Evolutionary conservation across 495 filamentous ascomycete genomes (phyloP).

Genomic region (Aspergillus sparsus): DNA sequence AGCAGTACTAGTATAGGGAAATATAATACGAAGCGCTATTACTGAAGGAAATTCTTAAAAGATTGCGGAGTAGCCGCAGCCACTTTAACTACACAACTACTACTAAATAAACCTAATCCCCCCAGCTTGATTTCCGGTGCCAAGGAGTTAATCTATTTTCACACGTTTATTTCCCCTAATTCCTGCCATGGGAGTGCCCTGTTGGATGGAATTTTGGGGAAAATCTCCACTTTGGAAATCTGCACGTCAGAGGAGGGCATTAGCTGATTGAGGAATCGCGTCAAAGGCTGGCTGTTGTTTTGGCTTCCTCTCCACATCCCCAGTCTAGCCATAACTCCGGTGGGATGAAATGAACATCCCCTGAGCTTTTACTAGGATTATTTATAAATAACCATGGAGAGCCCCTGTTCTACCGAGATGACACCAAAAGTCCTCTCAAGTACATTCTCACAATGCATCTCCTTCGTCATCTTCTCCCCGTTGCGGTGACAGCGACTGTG

Average conservation of each 20-base stretch:
- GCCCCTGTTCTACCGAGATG: background rate
- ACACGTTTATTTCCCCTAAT: too few relatives aligned
- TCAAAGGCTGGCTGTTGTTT: background rate
- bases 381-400: background rate
- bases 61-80: too few relatives aligned
- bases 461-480: slow-evolving; percentile 20
- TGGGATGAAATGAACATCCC: slow-evolving; percentile 25
- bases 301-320: slow-evolving; percentile 2
- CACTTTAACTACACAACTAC: too few relatives aligned
- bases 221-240: background rate
- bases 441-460: slow-evolving; percentile 15
- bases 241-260: background rate
- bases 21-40: too few relatives aligned
- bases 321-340: slow-evolving; percentile 28
- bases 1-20: too few relatives aligned
- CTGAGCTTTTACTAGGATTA: background rate
- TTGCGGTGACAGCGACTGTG: slow-evolving; percentile 23
- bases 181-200: too few relatives aligned
- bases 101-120: too few relatives aligned
- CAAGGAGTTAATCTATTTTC: too few relatives aligned
- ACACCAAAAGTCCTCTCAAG: background rate
- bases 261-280: background rate
- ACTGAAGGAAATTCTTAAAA: too few relatives aligned
- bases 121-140: too few relatives aligned
- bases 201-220: too few relatives aligned